A percentile compares a stretch with the other conserved stretches of the same genome.
phyloP scores from a whole-genome alignment of 2,329 filamentous ascomycete species.

The Clonostachys solani region DNA sequence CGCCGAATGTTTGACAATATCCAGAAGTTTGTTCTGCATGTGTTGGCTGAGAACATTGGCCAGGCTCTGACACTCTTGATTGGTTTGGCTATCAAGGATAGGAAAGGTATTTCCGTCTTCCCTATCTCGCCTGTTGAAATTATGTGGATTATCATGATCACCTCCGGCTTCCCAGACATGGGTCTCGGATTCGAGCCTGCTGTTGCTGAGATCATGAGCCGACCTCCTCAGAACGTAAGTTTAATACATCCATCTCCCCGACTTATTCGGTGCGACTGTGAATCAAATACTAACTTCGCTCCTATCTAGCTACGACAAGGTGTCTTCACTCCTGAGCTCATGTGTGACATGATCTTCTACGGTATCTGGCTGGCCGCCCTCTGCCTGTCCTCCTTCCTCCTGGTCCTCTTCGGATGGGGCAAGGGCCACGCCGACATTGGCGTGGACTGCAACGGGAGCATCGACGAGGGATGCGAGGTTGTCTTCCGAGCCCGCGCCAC shows the following conservation, averaged over 20 bases:
- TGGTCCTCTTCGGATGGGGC: constrained; percentile 47
- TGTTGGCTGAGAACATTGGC: constrained; percentile 65
- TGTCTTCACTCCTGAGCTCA: constrained; percentile 61
- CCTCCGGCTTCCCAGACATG: constrained; percentile 70
- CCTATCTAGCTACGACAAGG: constrained; percentile 33
- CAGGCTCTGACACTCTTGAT: constrained; percentile 65
- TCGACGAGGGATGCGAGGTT: constrained; percentile 45
- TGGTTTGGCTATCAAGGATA: constrained; percentile 67
- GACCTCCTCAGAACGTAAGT: constrained; percentile 61
- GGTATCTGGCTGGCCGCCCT: constrained; percentile 63
- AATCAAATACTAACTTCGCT: too few relatives aligned
- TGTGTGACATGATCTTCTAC: constrained; percentile 63
- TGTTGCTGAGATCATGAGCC: constrained; percentile 62
- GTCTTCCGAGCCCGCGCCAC: constrained; percentile 69
- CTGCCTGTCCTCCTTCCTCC: constrained; percentile 46
- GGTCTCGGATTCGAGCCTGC: constrained; percentile 69
- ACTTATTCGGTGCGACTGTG: too few relatives aligned
- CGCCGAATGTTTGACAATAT: constrained; percentile 65
- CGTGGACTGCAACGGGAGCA: constrained; percentile 52
- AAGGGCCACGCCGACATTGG: constrained; percentile 47
- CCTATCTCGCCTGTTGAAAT: constrained; percentile 71
- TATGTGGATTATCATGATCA: constrained; percentile 77
- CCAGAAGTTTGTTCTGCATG: constrained; percentile 64
- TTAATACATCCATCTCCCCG: background rate
- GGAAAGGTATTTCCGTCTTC: constrained; percentile 59